A percentile compares a stretch with the other conserved stretches of the same genome.
phyloP scores from a whole-genome alignment of 768 basidiomycete genomes.

The Heimioporus sp. region DNA sequence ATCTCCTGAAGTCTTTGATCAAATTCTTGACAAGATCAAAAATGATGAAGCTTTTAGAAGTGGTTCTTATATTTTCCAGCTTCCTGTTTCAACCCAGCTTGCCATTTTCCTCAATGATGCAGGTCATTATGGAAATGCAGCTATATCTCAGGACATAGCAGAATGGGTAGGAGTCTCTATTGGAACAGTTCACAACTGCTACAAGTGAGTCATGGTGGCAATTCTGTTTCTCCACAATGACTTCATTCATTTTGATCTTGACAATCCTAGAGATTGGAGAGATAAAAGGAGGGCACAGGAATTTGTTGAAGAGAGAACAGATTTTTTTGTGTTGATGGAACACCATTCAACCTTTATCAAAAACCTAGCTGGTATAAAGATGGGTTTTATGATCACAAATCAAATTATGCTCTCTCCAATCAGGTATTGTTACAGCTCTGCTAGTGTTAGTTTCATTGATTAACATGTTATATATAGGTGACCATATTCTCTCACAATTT shows the following conservation, averaged over 20 bases:
- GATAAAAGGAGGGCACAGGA: background rate
- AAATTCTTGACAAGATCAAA: too few species aligned
- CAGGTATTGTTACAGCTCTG: too few species aligned
- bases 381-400: slow-evolving; percentile 13
- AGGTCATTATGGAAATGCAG: slow-evolving; percentile 30
- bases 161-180: slow-evolving; percentile 10
- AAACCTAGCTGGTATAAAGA: slow-evolving; percentile 1
- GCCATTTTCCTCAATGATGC: slow-evolving; percentile 23
- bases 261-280: background rate
- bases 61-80: slow-evolving; percentile 5
- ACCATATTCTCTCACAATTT: too few species aligned
- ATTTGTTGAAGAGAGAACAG: slow-evolving; percentile 3
- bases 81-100: slow-evolving; percentile 25
- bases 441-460: too few species aligned
- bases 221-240: slow-evolving; percentile 1
- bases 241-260: background rate
- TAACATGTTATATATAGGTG: too few species aligned
- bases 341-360: slow-evolving; percentile 14
- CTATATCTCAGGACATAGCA: background rate
- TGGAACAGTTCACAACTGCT: slow-evolving; percentile 1
- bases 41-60: too few species aligned
- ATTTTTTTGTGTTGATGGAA: slow-evolving; percentile 40
- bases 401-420: slow-evolving; percentile 14
- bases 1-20: too few species aligned
- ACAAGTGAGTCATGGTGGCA: background rate